phyloP scores from a whole-genome alignment of 73 alveolate genomes.

The Paramecium caudatum region DNA sequence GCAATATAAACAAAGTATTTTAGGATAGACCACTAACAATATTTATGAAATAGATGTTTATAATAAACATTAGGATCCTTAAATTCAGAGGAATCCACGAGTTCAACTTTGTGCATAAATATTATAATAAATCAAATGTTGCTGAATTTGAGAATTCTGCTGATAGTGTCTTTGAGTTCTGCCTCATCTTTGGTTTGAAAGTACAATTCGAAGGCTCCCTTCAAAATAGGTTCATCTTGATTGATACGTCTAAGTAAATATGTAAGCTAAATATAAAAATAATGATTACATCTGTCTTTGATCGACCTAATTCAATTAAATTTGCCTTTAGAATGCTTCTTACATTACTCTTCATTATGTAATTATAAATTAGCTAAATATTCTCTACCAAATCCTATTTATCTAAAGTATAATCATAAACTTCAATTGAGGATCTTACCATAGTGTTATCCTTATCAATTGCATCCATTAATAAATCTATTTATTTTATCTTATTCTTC shows the following conservation, averaged over 20 bases:
- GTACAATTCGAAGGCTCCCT: slow-evolving; percentile 66
- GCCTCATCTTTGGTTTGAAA: slow-evolving; percentile 47
- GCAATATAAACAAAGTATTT: not conserved
- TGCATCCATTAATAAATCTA: slow-evolving; percentile 56
- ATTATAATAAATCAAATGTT: slow-evolving; percentile 6
- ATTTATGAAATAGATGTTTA: not conserved
- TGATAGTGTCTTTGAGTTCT: slow-evolving; percentile 56
- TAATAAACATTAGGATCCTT: not conserved
- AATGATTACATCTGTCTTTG: slow-evolving; percentile 33
- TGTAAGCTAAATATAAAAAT: not conserved
- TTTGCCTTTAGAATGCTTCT: slow-evolving; percentile 35
- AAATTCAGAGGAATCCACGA: slow-evolving; percentile 54
- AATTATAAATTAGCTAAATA: slow-evolving; percentile 1
- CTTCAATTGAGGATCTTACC: slow-evolving; percentile 43
- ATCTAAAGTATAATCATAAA: slow-evolving; percentile 28
- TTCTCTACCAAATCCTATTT: slow-evolving; percentile 34
- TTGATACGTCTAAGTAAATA: slow-evolving; percentile 4
- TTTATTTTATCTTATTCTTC: not conserved
- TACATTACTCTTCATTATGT: not conserved
- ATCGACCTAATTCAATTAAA: not conserved
- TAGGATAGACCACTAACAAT: not conserved
- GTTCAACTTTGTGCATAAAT: slow-evolving; percentile 54
- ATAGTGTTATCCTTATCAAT: slow-evolving; percentile 41
- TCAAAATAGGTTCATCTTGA: slow-evolving; percentile 63
- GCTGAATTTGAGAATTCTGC: slow-evolving; percentile 51